Conservation (phyloP, 352 stramenopile species). For the Blastocystis sp. region DNA sequence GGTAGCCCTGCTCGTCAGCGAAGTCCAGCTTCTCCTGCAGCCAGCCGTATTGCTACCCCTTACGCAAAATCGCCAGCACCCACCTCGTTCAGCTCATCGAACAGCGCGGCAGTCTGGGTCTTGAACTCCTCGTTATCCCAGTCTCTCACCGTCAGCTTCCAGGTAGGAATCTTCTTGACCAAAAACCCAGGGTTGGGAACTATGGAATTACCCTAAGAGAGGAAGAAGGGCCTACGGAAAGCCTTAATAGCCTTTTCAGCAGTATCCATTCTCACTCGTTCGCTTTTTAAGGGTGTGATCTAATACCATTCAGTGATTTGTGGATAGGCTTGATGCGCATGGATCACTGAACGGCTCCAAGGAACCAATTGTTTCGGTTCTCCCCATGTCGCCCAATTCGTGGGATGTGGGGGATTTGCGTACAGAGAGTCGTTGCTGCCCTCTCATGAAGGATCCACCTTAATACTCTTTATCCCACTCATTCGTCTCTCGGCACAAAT, state of each 20-base stretch:
- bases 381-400: too few relatives aligned
- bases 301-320: background rate
- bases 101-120: conserved; percentile 25
- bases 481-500: too few relatives aligned
- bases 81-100: conserved; percentile 61
- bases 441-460: too few relatives aligned
- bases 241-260: conserved; percentile 68
- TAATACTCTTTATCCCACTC: too few relatives aligned
- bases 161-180: conserved; percentile 66
- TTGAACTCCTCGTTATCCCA: conserved; percentile 57
- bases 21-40: conserved; percentile 61
- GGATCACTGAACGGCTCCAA: background rate
- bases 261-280: background rate
- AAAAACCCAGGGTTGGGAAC: conserved; percentile 64
- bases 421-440: too few relatives aligned
- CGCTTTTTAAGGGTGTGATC: background rate
- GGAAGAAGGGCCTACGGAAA: conserved; percentile 46
- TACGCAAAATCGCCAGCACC: background rate
- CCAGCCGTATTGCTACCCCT: conserved; percentile 55
- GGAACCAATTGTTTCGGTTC: too few relatives aligned
- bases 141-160: conserved; percentile 60
- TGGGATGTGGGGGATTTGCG: too few relatives aligned
- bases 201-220: conserved; percentile 39
- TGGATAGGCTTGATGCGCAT: background rate
- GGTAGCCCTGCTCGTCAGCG: conserved; percentile 45